A percentile compares a stretch with the other conserved stretches of the same genome.
phyloP scores from a whole-genome alignment of 225 moss, liverwort and hornwort species.

The Bryoerythrophyllum caledonicum region DNA sequence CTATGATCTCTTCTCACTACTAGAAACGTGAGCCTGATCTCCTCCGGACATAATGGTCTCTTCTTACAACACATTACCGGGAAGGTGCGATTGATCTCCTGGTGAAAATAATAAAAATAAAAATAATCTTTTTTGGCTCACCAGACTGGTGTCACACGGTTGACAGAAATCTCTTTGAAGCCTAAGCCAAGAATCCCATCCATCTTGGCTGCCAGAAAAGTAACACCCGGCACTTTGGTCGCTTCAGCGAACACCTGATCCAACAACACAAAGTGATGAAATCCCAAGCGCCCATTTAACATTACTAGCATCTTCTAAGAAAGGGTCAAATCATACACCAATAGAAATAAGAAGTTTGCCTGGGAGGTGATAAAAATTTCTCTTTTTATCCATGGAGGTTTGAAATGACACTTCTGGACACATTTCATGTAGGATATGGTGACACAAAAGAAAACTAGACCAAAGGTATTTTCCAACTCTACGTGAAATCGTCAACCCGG shows the following conservation, averaged over 20 bases:
- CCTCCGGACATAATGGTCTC: neutral
- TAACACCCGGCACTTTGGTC: slow-evolving; percentile 67
- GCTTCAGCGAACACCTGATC: slow-evolving; percentile 44
- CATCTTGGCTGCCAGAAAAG: slow-evolving; percentile 86
- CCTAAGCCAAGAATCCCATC: slow-evolving; percentile 91
- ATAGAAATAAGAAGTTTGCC: no score
- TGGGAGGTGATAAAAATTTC: no score
- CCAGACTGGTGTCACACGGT: slow-evolving; percentile 80
- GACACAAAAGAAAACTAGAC: neutral
- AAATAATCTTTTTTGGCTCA: slow-evolving; percentile 19
- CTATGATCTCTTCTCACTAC: neutral
- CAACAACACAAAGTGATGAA: neutral
- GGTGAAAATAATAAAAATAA: neutral
- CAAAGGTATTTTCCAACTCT: neutral
- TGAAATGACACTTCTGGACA: neutral
- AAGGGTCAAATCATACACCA: neutral
- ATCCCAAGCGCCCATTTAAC: no score
- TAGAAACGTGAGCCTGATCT: neutral
- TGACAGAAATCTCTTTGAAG: slow-evolving; percentile 89
- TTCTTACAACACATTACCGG: neutral
- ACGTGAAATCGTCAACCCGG: neutral
- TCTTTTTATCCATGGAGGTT: no score
- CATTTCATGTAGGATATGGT: neutral
- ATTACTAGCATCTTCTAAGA: neutral
- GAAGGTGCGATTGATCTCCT: neutral